Conservation (phyloP, 2,329 filamentous ascomycete species). For the Xylariomycetidae sp. region DNA sequence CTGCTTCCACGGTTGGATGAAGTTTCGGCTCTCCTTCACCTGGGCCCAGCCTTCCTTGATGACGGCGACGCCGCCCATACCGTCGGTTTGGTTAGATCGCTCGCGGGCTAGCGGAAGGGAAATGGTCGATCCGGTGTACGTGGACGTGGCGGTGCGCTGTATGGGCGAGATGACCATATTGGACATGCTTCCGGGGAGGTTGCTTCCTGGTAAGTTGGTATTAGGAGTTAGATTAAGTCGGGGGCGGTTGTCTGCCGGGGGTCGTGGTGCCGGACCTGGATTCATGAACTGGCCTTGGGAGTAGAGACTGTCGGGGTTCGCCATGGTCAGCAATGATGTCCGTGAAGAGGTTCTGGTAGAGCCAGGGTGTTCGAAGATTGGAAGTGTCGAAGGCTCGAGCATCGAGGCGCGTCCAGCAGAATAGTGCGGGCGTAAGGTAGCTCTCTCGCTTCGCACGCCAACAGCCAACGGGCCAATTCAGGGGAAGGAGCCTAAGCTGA, state of each 20-base stretch:
- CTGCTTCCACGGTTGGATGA: conserved; percentile 82
- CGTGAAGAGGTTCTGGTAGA: too few species aligned
- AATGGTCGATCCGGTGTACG: conserved; percentile 66
- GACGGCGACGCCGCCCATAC: conserved; percentile 62
- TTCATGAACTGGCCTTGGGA: conserved; percentile 80
- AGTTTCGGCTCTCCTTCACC: conserved; percentile 84
- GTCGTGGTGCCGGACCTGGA: conserved; percentile 86
- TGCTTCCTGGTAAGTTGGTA: conserved; percentile 62
- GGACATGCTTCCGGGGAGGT: conserved; percentile 65
- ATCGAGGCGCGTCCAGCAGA: too few species aligned
- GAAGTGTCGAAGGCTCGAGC: too few species aligned
- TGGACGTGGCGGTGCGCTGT: conserved; percentile 58
- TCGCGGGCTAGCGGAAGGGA: conserved; percentile 63
- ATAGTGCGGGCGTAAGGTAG: too few species aligned
- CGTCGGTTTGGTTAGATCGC: conserved; percentile 51
- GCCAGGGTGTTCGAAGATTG: too few species aligned
- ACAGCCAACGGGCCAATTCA: too few species aligned
- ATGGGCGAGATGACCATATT: conserved; percentile 71
- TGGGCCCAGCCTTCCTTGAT: conserved; percentile 79
- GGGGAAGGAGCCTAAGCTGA: too few species aligned
- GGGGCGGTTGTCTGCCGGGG: conserved; percentile 77
- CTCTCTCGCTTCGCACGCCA: too few species aligned
- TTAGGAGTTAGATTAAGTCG: conserved; percentile 75
- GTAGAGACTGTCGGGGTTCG: too few species aligned
- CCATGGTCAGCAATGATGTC: too few species aligned